These are phyloP conservation scores for Sclerotinia minor DNA, from an alignment of 2,329 filamentous ascomycete species.

Conservation along the genomic window DNA sequence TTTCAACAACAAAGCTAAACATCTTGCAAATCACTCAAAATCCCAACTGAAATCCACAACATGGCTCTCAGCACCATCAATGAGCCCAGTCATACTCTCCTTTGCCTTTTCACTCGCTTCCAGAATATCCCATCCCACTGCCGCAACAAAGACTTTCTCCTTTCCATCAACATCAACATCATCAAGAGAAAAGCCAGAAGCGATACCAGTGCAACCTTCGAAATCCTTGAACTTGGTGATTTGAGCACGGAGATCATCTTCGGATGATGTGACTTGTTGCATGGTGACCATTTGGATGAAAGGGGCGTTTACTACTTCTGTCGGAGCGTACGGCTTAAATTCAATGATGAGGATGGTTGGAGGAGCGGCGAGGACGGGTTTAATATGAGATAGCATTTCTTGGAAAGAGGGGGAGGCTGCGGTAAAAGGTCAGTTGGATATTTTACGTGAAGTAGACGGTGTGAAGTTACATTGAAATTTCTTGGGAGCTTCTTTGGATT, in stretches of 20 bases:
- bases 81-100: not conserved
- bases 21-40: constrained; percentile 1
- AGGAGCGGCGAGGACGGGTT: constrained; percentile 33
- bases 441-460: not conserved
- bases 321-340: constrained; percentile 39
- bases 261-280: constrained; percentile 46
- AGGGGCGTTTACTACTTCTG: constrained; percentile 38
- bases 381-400: constrained; percentile 29
- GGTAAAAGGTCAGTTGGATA: not conserved
- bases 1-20: not conserved
- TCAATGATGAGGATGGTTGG: constrained; percentile 34
- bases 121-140: constrained; percentile 12
- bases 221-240: constrained; percentile 33
- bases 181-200: constrained; percentile 20
- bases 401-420: constrained; percentile 2
- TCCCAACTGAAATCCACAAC: constrained; percentile 5
- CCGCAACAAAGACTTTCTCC: not conserved
- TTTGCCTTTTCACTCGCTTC: not conserved
- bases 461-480: constrained; percentile 29
- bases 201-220: constrained; percentile 37
- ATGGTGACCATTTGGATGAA: constrained; percentile 47
- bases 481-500: constrained; percentile 31
- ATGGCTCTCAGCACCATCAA: constrained; percentile 1
- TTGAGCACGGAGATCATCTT: constrained; percentile 38
- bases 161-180: constrained; percentile 12